Conservation (phyloP, 108 stramenopile species). For the Skeletonema potamos region DNA sequence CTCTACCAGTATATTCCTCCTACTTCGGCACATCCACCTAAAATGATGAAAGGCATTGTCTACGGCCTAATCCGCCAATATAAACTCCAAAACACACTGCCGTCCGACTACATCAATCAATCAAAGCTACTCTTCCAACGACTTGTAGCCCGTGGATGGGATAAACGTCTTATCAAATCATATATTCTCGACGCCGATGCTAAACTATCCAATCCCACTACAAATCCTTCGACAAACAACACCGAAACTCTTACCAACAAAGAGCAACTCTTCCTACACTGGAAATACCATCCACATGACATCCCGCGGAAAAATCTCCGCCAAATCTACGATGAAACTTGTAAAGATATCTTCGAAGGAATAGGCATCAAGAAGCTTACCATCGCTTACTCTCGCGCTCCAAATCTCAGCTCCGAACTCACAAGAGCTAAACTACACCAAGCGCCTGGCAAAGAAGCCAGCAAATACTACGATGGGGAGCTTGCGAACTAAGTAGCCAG, state of each 20-base stretch:
- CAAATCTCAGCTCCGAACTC: neutral
- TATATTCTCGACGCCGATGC: neutral
- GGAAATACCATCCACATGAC: neutral
- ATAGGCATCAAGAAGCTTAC: neutral
- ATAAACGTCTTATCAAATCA: neutral
- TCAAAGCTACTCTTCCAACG: neutral
- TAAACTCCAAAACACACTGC: neutral
- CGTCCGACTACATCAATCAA: neutral
- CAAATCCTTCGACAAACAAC: neutral
- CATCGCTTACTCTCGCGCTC: neutral
- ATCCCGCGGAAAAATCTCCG: neutral
- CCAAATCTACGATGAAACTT: neutral
- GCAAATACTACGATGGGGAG: neutral
- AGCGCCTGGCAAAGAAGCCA: neutral
- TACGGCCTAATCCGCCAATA: constrained; percentile 9
- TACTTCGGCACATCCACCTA: constrained; percentile 15
- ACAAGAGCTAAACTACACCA: constrained; percentile 3
- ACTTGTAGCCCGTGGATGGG: neutral
- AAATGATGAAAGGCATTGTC: constrained; percentile 6
- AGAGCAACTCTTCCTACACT: neutral
- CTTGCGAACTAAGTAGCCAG: neutral
- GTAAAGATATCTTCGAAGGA: neutral
- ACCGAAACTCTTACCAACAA: neutral
- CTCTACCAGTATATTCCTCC: constrained; percentile 34
- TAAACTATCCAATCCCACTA: neutral